Evolutionary conservation across 768 basidiomycete genomes (phyloP), one percentile per base, ranked within the genome.

Genomic region (Galerina sulciceps): DNA sequence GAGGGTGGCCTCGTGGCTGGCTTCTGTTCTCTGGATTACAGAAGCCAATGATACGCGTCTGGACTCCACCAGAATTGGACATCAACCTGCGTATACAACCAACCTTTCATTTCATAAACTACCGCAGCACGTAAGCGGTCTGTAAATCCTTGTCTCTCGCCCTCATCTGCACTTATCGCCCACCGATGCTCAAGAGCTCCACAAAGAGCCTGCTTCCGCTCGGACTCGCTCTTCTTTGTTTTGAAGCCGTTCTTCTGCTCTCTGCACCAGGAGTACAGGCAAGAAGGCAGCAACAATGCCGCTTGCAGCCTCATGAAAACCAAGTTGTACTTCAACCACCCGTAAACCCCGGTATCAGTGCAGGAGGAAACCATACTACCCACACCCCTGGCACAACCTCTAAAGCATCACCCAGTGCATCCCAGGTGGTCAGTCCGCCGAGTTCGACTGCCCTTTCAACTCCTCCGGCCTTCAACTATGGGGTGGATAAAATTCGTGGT

Each of bases 401-500:
- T 10, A 22, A 50, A 10, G 38, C 56, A 37, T 50, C 58, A 51
- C 15, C 66, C n/a, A 36, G 37, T 60, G 57, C 31, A 36, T 23
- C 48, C n/a, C 57, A 43, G 17, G 46, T 46, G 43, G 45, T 52
- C 8, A 41, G 40, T 37, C 45, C 61, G 43, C 22, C 59, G 6
- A 51, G 48, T 34, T 26, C 60, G 14, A 35, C 65, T 35, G 38
- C 60, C 2, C 13, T 51, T 23, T 35, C 62, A 26, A 53, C 58
- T 3, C 57, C 65, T 10, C 63, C 69, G 1, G 58, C 66, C 3
- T 71, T 69, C 50, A 57, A 60, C 13, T 71, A 71, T 45, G 67
- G 58, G 35, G 67, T 48, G 13, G 52, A 71, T 22, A 69, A 65
- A 60, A 64, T 71, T 44, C 64, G 69, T n/a, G 69, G 68, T 8